phyloP scores from a whole-genome alignment of 768 basidiomycete species.

The Leucocoprinus leucothites region DNA sequence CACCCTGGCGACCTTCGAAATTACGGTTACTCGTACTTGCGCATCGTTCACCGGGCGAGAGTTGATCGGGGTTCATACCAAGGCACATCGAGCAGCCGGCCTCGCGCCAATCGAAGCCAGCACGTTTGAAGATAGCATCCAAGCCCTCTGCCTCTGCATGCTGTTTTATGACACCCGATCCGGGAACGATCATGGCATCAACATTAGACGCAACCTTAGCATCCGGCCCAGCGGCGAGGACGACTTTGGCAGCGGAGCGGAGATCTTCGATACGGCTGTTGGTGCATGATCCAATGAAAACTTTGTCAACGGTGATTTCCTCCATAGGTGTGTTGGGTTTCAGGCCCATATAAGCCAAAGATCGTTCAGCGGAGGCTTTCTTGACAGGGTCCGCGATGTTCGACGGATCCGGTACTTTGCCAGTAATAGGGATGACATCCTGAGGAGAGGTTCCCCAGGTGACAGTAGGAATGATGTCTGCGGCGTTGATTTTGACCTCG shows the following conservation, averaged over 20 bases:
- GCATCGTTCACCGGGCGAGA: slow-evolving; percentile 79
- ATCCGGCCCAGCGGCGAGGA: slow-evolving; percentile 69
- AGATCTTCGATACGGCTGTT: slow-evolving; percentile 94
- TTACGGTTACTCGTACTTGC: slow-evolving; percentile 93
- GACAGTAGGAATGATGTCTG: slow-evolving; percentile 85
- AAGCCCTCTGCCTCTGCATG: slow-evolving; percentile 90
- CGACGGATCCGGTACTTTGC: slow-evolving; percentile 73
- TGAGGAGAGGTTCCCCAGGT: slow-evolving; percentile 95
- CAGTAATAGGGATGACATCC: slow-evolving; percentile 82
- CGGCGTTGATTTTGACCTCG: slow-evolving; percentile 75
- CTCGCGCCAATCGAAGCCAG: slow-evolving; percentile 94
- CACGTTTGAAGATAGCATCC: slow-evolving; percentile 81
- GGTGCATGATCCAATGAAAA: slow-evolving; percentile 94
- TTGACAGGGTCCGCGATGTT: slow-evolving; percentile 61
- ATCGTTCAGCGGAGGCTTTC: slow-evolving; percentile 67
- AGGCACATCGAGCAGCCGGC: slow-evolving; percentile 96
- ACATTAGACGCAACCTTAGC: slow-evolving; percentile 73
- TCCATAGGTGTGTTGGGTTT: slow-evolving; percentile 75
- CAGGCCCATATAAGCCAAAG: slow-evolving; percentile 87
- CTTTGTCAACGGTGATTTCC: slow-evolving; percentile 79
- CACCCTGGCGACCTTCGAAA: slow-evolving; percentile 87
- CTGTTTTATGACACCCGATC: slow-evolving; percentile 86
- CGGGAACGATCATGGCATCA: slow-evolving; percentile 89
- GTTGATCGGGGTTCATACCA: slow-evolving; percentile 93
- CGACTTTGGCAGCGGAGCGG: slow-evolving; percentile 77